phyloP scores from a whole-genome alignment of 305 asterid genomes.

The Fraxinus angustifolia region DNA sequence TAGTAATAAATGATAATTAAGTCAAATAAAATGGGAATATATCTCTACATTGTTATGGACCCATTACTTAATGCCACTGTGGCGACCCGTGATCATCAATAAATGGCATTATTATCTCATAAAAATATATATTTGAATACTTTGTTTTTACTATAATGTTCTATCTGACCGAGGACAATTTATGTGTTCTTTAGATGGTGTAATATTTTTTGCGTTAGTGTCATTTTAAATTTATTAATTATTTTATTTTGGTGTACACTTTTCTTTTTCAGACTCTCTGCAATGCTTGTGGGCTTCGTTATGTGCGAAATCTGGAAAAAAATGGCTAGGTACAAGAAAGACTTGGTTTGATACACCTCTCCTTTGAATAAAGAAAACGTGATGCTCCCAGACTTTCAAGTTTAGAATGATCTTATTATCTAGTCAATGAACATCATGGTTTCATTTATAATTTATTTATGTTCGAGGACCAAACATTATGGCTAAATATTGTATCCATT shows the following conservation, averaged over 20 bases:
- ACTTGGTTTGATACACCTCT: neutral
- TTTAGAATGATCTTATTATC: neutral
- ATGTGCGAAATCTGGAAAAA: slow-evolving; percentile 11
- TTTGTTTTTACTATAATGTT: neutral
- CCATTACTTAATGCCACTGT: neutral
- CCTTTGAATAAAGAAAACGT: neutral
- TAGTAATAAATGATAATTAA: neutral
- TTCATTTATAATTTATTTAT: neutral
- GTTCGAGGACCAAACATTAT: neutral
- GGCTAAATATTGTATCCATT: neutral
- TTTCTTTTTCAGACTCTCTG: slow-evolving; percentile 35
- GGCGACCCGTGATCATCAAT: neutral
- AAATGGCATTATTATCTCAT: neutral
- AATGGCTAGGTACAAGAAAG: neutral
- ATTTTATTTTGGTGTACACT: neutral
- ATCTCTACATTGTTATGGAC: neutral
- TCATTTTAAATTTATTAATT: neutral
- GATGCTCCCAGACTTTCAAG: neutral
- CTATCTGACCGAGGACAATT: neutral
- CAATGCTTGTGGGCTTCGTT: slow-evolving; percentile 41
- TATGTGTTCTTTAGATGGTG: neutral
- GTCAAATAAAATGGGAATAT: neutral
- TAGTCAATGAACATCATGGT: neutral
- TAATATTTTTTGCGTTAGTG: neutral
- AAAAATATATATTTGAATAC: too few species aligned